phyloP scores from a whole-genome alignment of 441 rosid genomes.

The Erysimum pusillum region DNA sequence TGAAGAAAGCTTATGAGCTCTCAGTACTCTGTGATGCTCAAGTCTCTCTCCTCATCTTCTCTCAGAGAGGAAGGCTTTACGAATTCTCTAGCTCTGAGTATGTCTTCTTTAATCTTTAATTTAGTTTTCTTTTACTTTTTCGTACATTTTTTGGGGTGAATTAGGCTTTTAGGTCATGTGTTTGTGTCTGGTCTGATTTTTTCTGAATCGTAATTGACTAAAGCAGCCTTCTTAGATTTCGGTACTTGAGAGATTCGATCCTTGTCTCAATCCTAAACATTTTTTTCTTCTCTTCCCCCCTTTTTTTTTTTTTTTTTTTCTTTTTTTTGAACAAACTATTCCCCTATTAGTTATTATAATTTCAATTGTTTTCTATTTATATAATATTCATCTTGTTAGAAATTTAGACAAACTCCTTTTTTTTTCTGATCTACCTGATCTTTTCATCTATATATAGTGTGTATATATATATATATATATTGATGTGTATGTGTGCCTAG shows the following conservation, averaged over 20 bases:
- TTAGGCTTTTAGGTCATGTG: constrained; percentile 28
- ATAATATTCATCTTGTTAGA: constrained; percentile 5
- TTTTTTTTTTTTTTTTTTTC: too few species aligned
- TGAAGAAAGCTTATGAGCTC: constrained; percentile 83
- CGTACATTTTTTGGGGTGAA: neutral
- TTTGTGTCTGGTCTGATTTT: constrained; percentile 35
- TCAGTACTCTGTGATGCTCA: constrained; percentile 82
- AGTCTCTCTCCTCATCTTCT: constrained; percentile 68
- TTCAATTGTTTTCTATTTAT: constrained; percentile 8
- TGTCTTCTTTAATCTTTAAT: constrained; percentile 24
- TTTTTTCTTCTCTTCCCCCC: constrained; percentile 15
- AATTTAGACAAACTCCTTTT: neutral
- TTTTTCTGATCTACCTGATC: constrained; percentile 30
- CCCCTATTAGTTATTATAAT: constrained; percentile 8
- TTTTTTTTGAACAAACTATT: too few species aligned
- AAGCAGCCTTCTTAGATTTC: constrained; percentile 29
- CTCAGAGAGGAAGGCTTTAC: constrained; percentile 63
- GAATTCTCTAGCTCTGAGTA: constrained; percentile 69
- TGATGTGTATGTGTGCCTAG: neutral
- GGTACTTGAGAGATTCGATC: constrained; percentile 40
- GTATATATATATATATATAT: neutral
- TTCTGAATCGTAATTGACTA: constrained; percentile 39
- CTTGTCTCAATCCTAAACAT: constrained; percentile 32
- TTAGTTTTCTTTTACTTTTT: constrained; percentile 19
- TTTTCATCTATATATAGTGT: constrained; percentile 27